These are phyloP conservation scores for Globisporangium paddicum DNA, from an alignment of 352 stramenopile species.

Conservation along the genomic window DNA sequence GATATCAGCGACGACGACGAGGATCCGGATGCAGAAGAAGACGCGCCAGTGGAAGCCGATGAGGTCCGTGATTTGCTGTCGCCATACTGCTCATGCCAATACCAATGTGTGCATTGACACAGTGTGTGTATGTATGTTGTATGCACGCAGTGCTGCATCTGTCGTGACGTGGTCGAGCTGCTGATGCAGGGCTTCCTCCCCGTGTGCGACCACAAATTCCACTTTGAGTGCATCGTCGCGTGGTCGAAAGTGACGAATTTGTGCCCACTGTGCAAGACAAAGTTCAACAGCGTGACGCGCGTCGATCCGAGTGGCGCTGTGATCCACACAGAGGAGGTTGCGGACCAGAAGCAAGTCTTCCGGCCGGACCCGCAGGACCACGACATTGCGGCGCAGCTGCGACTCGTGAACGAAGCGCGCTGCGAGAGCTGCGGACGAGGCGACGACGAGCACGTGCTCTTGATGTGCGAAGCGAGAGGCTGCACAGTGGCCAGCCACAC, in stretches of 20 bases:
- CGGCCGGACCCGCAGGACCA: conserved; percentile 55
- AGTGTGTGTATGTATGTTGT: background rate
- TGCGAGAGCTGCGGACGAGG: conserved; percentile 70
- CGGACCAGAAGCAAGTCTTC: conserved; percentile 61
- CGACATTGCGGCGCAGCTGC: conserved; percentile 59
- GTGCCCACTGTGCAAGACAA: conserved; percentile 76
- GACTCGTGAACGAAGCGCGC: conserved; percentile 63
- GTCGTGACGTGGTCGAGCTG: conserved; percentile 59
- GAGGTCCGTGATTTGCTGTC: conserved; percentile 19
- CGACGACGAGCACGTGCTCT: conserved; percentile 75
- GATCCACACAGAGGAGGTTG: conserved; percentile 32
- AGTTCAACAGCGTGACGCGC: conserved; percentile 55
- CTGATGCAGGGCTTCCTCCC: conserved; percentile 50
- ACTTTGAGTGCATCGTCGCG: conserved; percentile 79
- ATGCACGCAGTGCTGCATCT: conserved; percentile 76
- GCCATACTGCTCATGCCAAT: background rate
- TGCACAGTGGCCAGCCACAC: conserved; percentile 69
- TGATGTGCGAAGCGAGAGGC: conserved; percentile 66
- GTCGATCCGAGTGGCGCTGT: conserved; percentile 31
- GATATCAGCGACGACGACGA: conserved; percentile 10
- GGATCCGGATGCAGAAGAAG: conserved; percentile 12
- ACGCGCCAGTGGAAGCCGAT: conserved; percentile 27
- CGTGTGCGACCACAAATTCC: conserved; percentile 75
- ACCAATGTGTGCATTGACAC: background rate
- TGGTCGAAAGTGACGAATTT: conserved; percentile 84